Evolutionary conservation across 2,329 filamentous ascomycete species (phyloP), one percentile per base, ranked within the genome.

Genomic region (Colletotrichum karsti): DNA sequence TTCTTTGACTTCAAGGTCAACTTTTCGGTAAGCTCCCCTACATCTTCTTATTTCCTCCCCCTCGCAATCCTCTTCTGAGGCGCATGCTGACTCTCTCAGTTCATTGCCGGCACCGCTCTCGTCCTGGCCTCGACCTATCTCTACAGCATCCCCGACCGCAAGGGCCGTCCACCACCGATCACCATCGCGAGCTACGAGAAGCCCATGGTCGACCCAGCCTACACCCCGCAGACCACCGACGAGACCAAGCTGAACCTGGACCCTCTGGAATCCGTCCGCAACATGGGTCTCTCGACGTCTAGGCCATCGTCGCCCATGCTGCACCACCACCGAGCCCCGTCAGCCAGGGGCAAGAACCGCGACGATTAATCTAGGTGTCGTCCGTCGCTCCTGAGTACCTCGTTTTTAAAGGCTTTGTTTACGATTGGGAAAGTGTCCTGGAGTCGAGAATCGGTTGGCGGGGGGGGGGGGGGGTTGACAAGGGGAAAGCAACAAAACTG

Each of bases 121-220:
- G 95, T 98, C 8, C 82, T 98, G 1, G 85, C 89, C 44, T 92
- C 95, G 3, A 97, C 94, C 2, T 98, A 94, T 77, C 85, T 98
- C 15, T 98, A 97, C 83, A 94, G 89, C 69, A 87, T 87, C 6
- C 87, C 90, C 1, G 88, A 94, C 70, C 82, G 86, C 20, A 84
- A 87, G 61, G 82, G 85, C 60, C 88, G 90, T 15, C 89, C 93
- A 22, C 83, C 88, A 0, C 89, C 91, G 0, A 89, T 93, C 73
- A 87, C 82, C 70, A 90, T 95, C 69, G 91, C 91, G 51, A 89
- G 84, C 71, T 94, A 92, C 75, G 94, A 97, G 77, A 96, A 97
- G 80, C 88, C 89, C 3, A 85, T 85, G 12, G 86, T 90, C 42
- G 89, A 88, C 62, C 79, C 75, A 13, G 72, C 75, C 33, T 75